Evolutionary conservation across 768 basidiomycete species (phyloP).

Genomic region (Lyophyllum shimeji): DNA sequence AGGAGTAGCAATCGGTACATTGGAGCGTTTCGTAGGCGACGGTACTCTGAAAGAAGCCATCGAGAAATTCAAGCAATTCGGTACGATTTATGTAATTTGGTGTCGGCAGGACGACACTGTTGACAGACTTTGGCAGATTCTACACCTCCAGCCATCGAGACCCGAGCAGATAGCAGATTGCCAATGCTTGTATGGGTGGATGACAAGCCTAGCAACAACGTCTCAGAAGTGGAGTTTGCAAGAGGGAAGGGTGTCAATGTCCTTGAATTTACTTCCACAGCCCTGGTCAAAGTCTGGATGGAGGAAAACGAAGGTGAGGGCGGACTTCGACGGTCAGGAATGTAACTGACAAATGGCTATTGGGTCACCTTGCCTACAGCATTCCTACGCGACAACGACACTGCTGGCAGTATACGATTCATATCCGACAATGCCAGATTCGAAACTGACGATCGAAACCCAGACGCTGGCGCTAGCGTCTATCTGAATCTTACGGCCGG

Average conservation of each 20-base stretch:
- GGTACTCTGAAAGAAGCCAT: constrained; percentile 20
- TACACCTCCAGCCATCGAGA: background rate
- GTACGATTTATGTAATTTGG: background rate
- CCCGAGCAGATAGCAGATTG: constrained; percentile 6
- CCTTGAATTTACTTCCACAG: constrained; percentile 20
- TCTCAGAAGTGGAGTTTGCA: constrained; percentile 17
- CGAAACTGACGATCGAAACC: constrained; percentile 7
- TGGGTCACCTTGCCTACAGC: constrained; percentile 6
- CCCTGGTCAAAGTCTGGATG: constrained; percentile 25
- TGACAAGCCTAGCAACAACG: constrained; percentile 18
- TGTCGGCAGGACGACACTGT: background rate
- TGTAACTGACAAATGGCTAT: background rate
- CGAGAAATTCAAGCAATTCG: constrained; percentile 16
- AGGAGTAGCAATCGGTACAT: constrained; percentile 17
- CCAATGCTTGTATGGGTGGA: constrained; percentile 29
- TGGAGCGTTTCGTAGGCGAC: constrained; percentile 22
- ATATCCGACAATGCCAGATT: constrained; percentile 21
- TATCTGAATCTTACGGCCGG: constrained; percentile 21
- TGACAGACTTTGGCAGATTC: background rate
- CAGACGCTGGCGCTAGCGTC: background rate
- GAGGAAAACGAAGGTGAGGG: constrained; percentile 22
- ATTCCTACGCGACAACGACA: constrained; percentile 16
- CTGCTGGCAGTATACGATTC: constrained; percentile 20
- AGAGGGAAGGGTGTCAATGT: constrained; percentile 18
- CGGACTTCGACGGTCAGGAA: background rate